A percentile compares a stretch with the other conserved stretches of the same genome.
These are phyloP conservation scores for Apiotrichum brassicae DNA, from an alignment of 1,284 basidiomycete genomes.

Conservation along the genomic window DNA sequence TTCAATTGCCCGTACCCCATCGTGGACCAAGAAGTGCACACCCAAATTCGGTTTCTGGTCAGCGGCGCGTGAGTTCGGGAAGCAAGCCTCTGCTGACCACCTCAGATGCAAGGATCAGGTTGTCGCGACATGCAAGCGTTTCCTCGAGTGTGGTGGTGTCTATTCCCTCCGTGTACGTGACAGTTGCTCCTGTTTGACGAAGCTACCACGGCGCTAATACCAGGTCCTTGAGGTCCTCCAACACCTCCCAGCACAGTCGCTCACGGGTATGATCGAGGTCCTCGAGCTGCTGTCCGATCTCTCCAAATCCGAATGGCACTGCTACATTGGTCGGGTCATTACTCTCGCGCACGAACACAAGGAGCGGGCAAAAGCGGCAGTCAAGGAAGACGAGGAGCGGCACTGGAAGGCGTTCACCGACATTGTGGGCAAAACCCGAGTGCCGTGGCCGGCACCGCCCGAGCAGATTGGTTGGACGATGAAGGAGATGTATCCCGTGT, in stretches of 20 bases:
- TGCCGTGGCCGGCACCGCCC: background rate
- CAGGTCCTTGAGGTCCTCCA: constrained; percentile 2
- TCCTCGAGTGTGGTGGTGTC: background rate
- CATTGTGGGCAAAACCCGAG: background rate
- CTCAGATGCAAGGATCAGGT: background rate
- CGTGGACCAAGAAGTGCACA: background rate
- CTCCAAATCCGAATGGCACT: background rate
- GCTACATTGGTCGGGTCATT: background rate
- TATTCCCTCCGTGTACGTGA: background rate
- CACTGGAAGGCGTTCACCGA: background rate
- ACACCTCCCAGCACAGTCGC: background rate
- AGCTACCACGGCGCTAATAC: background rate
- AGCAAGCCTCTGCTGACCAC: background rate
- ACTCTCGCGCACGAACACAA: background rate
- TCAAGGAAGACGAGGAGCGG: background rate
- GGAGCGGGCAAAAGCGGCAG: background rate
- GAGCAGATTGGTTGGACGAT: background rate
- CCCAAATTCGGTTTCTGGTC: background rate
- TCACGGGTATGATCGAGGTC: background rate
- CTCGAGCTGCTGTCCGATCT: background rate
- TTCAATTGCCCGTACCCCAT: background rate
- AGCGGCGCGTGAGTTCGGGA: background rate
- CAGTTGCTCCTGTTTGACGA: background rate
- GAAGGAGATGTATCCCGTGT: background rate
- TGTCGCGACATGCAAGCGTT: background rate